A percentile compares a stretch with the other conserved stretches of the same genome.
Conservation (phyloP, 2,329 filamentous ascomycete species). For the Clonostachys byssicola region DNA sequence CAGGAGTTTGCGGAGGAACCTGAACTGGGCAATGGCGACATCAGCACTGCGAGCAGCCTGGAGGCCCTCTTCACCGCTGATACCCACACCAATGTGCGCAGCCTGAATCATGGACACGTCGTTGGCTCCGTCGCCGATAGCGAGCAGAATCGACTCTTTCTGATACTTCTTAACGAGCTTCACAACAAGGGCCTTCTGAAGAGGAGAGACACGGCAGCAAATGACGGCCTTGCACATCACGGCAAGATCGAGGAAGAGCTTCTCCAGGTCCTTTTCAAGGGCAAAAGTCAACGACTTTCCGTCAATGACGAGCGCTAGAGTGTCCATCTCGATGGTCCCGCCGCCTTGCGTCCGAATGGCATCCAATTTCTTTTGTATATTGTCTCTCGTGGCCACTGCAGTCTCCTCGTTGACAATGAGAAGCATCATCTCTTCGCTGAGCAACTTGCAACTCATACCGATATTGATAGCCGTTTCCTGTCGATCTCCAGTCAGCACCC, state of each 20-base stretch:
- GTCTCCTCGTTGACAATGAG: constrained; percentile 93
- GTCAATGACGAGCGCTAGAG: constrained; percentile 89
- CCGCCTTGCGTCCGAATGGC: constrained; percentile 82
- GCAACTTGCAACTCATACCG: constrained; percentile 98
- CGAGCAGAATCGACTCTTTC: constrained; percentile 84
- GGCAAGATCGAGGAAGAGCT: constrained; percentile 87
- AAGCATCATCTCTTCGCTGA: constrained; percentile 98
- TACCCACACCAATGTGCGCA: constrained; percentile 95
- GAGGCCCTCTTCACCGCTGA: constrained; percentile 93
- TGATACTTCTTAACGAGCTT: constrained; percentile 94
- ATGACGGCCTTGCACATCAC: constrained; percentile 98
- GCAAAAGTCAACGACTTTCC: constrained; percentile 93
- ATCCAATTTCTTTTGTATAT: constrained; percentile 88
- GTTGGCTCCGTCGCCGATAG: constrained; percentile 96
- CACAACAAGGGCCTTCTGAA: constrained; percentile 96
- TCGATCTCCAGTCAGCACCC: constrained; percentile 95
- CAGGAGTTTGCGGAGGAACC: constrained; percentile 87
- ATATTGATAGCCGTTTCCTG: constrained; percentile 99
- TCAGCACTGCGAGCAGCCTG: constrained; percentile 95
- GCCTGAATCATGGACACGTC: constrained; percentile 99
- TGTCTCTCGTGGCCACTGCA: constrained; percentile 75
- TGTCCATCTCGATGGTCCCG: constrained; percentile 74
- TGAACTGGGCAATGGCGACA: constrained; percentile 93
- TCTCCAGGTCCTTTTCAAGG: constrained; percentile 89
- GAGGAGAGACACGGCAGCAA: constrained; percentile 92